Evolutionary conservation across 805 yeast species (phyloP).

Genomic region (Yarrowia sp.): DNA sequence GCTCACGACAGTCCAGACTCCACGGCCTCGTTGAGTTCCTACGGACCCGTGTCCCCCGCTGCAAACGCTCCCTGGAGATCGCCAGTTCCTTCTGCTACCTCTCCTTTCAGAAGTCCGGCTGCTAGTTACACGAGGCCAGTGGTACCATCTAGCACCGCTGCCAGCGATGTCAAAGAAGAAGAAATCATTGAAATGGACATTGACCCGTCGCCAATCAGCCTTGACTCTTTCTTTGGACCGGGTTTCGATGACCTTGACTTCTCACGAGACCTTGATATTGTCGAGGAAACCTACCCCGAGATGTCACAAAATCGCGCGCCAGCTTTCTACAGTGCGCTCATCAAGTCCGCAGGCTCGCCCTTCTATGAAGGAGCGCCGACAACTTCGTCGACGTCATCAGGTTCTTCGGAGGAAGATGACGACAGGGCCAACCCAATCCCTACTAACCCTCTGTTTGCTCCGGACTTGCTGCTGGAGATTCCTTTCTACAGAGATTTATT

Average conservation of each 20-base stretch:
- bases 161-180: background rate
- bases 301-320: background rate
- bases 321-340: background rate
- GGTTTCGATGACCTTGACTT: slow-evolving; percentile 6
- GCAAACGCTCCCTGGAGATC: slow-evolving; percentile 11
- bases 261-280: background rate
- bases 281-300: slow-evolving; percentile 20
- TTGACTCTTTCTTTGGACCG: slow-evolving; percentile 3
- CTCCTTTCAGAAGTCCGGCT: background rate
- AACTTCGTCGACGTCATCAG: background rate
- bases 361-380: background rate
- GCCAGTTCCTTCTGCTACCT: background rate
- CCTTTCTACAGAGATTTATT: slow-evolving; percentile 60
- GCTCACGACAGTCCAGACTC: background rate
- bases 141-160: background rate
- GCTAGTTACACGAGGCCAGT: background rate
- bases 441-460: slow-evolving; percentile 38
- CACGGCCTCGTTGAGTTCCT: background rate
- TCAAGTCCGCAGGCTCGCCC: background rate
- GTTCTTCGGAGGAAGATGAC: background rate
- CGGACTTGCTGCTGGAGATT: slow-evolving; percentile 56
- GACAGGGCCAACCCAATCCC: slow-evolving; percentile 43
- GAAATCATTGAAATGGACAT: background rate
- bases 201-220: background rate
- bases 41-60: background rate